Percentiles rank a stretch among this genome's conserved stretches.
Evolutionary conservation across 352 stramenopile species (phyloP).

Genomic region (Saprolegnia diclina): DNA sequence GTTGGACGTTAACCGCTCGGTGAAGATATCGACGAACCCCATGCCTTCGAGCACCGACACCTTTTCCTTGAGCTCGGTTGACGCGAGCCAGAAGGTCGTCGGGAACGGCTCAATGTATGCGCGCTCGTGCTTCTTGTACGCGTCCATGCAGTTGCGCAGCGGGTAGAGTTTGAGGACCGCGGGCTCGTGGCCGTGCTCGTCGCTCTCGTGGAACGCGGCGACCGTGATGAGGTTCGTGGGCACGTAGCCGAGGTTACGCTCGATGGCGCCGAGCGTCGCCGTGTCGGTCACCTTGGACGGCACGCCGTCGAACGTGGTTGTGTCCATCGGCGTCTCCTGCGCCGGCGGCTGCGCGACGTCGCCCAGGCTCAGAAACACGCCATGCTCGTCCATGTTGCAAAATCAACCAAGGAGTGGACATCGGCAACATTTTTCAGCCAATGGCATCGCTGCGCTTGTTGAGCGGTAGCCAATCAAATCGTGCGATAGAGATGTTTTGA

Average conservation of each 20-base stretch:
- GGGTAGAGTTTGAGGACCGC: slow-evolving; percentile 53
- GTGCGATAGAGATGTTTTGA: no score
- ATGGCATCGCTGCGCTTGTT: no score
- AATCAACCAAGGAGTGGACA: no score
- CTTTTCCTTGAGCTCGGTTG: slow-evolving; percentile 39
- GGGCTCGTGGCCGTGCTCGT: slow-evolving; percentile 25
- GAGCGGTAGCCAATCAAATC: no score
- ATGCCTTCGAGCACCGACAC: slow-evolving; percentile 53
- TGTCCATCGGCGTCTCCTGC: slow-evolving; percentile 1
- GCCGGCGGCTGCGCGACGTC: not conserved
- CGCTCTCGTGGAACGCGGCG: slow-evolving; percentile 30
- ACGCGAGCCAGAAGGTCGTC: slow-evolving; percentile 60
- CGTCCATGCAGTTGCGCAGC: slow-evolving; percentile 44
- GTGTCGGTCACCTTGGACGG: slow-evolving; percentile 34
- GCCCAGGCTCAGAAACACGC: slow-evolving; percentile 7
- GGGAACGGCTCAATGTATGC: slow-evolving; percentile 55
- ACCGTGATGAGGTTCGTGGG: slow-evolving; percentile 50
- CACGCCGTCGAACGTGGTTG: slow-evolving; percentile 31
- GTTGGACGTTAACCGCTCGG: slow-evolving; percentile 38
- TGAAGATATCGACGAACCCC: slow-evolving; percentile 41
- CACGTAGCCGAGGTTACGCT: slow-evolving; percentile 46
- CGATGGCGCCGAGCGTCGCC: slow-evolving; percentile 33
- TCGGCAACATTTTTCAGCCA: no score
- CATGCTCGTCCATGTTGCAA: not conserved
- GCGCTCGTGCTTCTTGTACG: slow-evolving; percentile 58